These are phyloP conservation scores for Barbarea vulgaris DNA, from an alignment of 345 rosid genomes.

Conservation along the genomic window DNA sequence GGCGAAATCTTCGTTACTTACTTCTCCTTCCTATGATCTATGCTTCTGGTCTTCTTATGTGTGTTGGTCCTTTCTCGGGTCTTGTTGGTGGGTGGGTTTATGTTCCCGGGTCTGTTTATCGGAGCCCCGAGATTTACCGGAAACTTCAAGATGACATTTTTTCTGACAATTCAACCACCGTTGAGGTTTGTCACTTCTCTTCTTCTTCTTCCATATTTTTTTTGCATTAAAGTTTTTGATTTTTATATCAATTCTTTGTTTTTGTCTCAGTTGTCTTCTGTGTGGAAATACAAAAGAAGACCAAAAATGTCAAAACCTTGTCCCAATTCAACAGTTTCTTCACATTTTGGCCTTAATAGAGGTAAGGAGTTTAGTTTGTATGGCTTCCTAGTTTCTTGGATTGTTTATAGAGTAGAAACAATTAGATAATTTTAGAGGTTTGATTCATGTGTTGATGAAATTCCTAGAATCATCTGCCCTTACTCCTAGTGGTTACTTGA, in stretches of 20 bases:
- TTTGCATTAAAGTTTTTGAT: neutral
- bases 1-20: constrained; percentile 66
- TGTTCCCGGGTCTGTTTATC: constrained; percentile 75
- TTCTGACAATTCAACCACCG: constrained; percentile 67
- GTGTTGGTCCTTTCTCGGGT: constrained; percentile 78
- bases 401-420: neutral
- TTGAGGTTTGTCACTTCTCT: constrained; percentile 49
- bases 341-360: constrained; percentile 42
- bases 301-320: constrained; percentile 79
- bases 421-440: neutral
- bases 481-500: constrained; percentile 68
- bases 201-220: neutral
- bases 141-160: constrained; percentile 70
- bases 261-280: constrained; percentile 60
- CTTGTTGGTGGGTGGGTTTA: constrained; percentile 52
- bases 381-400: constrained; percentile 27
- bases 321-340: constrained; percentile 50
- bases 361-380: constrained; percentile 42
- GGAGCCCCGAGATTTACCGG: constrained; percentile 71
- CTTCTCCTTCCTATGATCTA: constrained; percentile 64
- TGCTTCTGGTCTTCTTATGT: constrained; percentile 73
- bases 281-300: constrained; percentile 79
- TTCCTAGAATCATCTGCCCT: constrained; percentile 51
- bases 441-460: constrained; percentile 14
- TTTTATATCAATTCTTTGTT: constrained; percentile 12